Percentiles rank a stretch among this genome's conserved stretches.
Evolutionary conservation across 495 filamentous ascomycete genomes (phyloP).

Genomic region (Platismatia glauca): DNA sequence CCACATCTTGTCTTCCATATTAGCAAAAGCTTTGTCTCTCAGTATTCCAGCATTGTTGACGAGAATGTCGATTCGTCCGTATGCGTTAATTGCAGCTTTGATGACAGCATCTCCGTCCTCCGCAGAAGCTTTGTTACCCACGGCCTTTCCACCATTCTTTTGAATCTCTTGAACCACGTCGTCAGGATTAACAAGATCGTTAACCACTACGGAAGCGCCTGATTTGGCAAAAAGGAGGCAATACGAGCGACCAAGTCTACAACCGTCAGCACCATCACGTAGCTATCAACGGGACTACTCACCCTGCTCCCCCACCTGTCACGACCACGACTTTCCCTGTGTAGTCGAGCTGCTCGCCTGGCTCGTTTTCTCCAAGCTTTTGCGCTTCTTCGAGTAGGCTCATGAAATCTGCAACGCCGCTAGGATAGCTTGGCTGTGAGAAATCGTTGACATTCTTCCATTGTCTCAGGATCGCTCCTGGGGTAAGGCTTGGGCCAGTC

Average conservation of each 20-base stretch:
- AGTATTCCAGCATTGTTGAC: slow-evolving; percentile 98
- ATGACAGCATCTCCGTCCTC: slow-evolving; percentile 91
- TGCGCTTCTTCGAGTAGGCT: slow-evolving; percentile 74
- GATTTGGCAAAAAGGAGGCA: slow-evolving; percentile 82
- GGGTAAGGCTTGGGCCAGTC: slow-evolving; percentile 79
- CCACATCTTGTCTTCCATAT: slow-evolving; percentile 95
- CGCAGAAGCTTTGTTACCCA: slow-evolving; percentile 85
- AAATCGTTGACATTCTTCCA: slow-evolving; percentile 87
- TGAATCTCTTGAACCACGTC: slow-evolving; percentile 85
- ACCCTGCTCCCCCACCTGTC: slow-evolving; percentile 85
- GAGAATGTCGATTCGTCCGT: slow-evolving; percentile 86
- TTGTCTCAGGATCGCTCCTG: slow-evolving; percentile 75
- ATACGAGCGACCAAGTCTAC: slow-evolving; percentile 83
- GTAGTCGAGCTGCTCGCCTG: slow-evolving; percentile 75
- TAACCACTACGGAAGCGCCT: slow-evolving; percentile 87
- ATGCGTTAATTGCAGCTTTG: slow-evolving; percentile 86
- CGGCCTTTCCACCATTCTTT: slow-evolving; percentile 80
- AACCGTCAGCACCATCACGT: slow-evolving; percentile 17
- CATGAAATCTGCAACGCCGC: slow-evolving; percentile 85
- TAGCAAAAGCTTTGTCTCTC: slow-evolving; percentile 93
- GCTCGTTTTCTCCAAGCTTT: slow-evolving; percentile 63
- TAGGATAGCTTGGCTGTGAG: slow-evolving; percentile 73
- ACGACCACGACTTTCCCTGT: slow-evolving; percentile 85
- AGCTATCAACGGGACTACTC: slow-evolving; percentile 23
- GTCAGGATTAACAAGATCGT: slow-evolving; percentile 92